Percentiles rank a stretch among this genome's conserved stretches.
Conservation (phyloP, 140 eudicot species). For the Cichorium intybus region DNA sequence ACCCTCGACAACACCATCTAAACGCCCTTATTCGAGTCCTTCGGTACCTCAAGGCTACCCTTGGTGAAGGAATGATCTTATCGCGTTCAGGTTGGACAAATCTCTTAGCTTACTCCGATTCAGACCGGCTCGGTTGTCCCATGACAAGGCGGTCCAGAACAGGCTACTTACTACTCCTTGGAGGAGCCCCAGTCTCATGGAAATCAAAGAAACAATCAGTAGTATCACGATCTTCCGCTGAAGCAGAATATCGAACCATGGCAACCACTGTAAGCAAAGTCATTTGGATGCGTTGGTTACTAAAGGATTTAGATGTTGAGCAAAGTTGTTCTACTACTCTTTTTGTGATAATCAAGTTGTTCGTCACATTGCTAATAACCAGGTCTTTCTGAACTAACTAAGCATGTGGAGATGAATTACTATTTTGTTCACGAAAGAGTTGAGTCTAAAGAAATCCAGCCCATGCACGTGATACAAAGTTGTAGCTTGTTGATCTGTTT, state of each 20-base stretch:
- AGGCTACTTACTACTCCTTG: too few relatives aligned
- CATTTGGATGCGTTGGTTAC: background rate
- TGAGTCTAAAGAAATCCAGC: background rate
- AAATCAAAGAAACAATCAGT: too few relatives aligned
- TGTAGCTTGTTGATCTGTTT: background rate
- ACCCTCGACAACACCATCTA: background rate
- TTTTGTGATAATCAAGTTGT: background rate
- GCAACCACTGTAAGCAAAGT: too few relatives aligned
- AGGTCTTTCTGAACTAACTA: background rate
- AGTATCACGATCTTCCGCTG: too few relatives aligned
- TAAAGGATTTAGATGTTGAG: background rate
- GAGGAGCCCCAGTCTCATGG: too few relatives aligned
- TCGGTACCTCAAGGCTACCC: too few relatives aligned
- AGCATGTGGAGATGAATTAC: background rate
- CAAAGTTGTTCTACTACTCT: background rate
- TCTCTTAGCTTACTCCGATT: background rate
- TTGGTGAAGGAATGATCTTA: background rate
- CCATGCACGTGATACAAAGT: background rate
- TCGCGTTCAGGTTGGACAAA: background rate
- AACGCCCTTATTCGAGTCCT: background rate
- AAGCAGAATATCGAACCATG: too few relatives aligned
- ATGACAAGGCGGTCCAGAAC: too few relatives aligned
- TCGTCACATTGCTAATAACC: background rate
- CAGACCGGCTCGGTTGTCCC: too few relatives aligned
- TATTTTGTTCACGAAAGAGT: background rate